Conservation (phyloP, 306 rosid species). For the Hippophae rhamnoides region DNA sequence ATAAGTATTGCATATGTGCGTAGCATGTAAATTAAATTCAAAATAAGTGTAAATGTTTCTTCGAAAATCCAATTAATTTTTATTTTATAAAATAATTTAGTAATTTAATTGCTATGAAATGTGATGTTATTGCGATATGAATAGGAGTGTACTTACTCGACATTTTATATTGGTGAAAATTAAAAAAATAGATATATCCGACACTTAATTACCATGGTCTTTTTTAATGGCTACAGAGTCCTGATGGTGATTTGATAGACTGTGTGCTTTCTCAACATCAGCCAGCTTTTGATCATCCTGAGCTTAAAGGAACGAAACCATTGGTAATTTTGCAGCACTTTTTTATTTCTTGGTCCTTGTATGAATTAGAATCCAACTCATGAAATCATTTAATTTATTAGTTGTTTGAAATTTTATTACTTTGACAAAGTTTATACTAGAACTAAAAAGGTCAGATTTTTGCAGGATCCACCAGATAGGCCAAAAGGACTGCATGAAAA, state of each 20-base stretch:
- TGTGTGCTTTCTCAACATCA: slow-evolving; percentile 78
- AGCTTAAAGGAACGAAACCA: slow-evolving; percentile 63
- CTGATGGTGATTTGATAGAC: slow-evolving; percentile 93
- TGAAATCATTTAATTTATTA: neutral
- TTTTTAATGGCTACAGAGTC: slow-evolving; percentile 53
- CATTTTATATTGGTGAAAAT: too few species aligned
- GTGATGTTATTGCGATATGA: too few species aligned
- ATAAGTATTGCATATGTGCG: too few species aligned
- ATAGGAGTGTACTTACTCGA: too few species aligned
- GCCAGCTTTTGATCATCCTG: slow-evolving; percentile 87
- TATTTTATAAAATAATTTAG: too few species aligned
- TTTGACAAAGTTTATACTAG: slow-evolving; percentile 20
- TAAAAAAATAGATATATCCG: neutral
- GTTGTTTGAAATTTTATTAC: neutral
- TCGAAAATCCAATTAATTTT: too few species aligned
- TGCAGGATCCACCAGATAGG: slow-evolving; percentile 88
- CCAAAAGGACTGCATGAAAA: slow-evolving; percentile 39
- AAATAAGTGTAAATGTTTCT: too few species aligned
- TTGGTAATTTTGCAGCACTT: slow-evolving; percentile 41
- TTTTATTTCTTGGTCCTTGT: neutral
- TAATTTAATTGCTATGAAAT: too few species aligned
- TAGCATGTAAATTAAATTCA: too few species aligned
- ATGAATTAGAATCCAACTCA: neutral
- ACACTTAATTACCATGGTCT: slow-evolving; percentile 13
- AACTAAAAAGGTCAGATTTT: slow-evolving; percentile 22